These are phyloP conservation scores for Penicillium bovifimosum DNA, from an alignment of 495 filamentous ascomycete species.

Conservation along the genomic window DNA sequence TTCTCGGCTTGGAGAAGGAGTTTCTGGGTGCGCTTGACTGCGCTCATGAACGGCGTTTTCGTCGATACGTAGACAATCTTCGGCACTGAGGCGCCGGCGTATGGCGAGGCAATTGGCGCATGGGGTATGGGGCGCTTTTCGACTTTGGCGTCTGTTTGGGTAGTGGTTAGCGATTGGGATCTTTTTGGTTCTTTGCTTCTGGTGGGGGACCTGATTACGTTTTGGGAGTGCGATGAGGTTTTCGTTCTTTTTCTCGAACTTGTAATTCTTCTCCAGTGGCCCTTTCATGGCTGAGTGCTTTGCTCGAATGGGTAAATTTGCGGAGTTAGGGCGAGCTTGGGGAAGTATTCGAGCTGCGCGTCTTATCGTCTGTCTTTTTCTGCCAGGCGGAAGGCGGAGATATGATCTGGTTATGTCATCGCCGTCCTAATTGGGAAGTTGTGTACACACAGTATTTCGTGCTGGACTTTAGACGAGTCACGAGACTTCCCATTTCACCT, in stretches of 20 bases:
- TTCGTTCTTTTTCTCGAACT: constrained; percentile 41
- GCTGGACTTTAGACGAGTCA: no score
- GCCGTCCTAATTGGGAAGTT: neutral
- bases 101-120: constrained; percentile 56
- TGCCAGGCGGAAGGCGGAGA: constrained; percentile 10
- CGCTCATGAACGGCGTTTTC: constrained; percentile 71
- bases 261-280: constrained; percentile 25
- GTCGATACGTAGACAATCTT: constrained; percentile 78
- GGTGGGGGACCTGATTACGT: constrained; percentile 15
- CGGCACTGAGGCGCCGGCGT: constrained; percentile 40
- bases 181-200: neutral
- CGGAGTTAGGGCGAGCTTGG: neutral
- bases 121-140: constrained; percentile 69
- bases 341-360: neutral
- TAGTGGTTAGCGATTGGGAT: constrained; percentile 12
- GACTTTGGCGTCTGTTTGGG: constrained; percentile 37
- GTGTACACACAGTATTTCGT: neutral
- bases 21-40: constrained; percentile 72
- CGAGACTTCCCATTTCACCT: no score
- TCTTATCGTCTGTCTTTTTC: constrained; percentile 23
- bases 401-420: neutral
- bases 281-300: constrained; percentile 21
- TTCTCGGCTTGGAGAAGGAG: constrained; percentile 61
- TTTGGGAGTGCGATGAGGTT: constrained; percentile 36
- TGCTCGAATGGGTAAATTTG: neutral